phyloP scores from a whole-genome alignment of 768 basidiomycete genomes.

The Lactifluus echinatus region DNA sequence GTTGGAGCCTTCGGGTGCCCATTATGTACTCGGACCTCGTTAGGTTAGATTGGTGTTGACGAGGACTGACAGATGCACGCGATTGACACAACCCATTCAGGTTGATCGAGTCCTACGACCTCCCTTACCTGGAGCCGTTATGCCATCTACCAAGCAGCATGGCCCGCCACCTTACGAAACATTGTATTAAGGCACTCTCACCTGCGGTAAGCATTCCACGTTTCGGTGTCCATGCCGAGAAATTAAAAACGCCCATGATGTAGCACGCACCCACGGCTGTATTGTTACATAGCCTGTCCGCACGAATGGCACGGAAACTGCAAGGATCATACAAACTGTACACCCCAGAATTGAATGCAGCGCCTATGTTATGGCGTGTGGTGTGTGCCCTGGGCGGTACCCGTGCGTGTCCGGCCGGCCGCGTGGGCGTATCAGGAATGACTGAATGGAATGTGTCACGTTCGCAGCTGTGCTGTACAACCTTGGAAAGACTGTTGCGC shows the following conservation, averaged over 20 bases:
- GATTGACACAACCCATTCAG: conserved; percentile 32
- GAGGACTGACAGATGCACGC: not conserved
- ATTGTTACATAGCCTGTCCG: conserved; percentile 49
- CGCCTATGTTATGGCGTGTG: conserved; percentile 71
- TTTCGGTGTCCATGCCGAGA: not conserved
- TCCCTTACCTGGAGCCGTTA: conserved; percentile 75
- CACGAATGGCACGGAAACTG: conserved; percentile 53
- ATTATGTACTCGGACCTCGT: conserved; percentile 68
- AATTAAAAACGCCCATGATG: not conserved
- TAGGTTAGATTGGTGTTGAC: conserved; percentile 36
- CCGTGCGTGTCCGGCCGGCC: conserved; percentile 48
- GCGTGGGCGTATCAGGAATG: conserved; percentile 16
- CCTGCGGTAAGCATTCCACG: conserved; percentile 47
- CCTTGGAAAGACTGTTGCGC: conserved; percentile 51
- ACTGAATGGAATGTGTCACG: conserved; percentile 13
- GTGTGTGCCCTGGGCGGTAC: conserved; percentile 59
- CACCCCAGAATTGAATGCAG: conserved; percentile 68
- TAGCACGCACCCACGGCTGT: conserved; percentile 53
- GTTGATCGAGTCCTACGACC: conserved; percentile 59
- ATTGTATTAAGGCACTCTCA: conserved; percentile 55
- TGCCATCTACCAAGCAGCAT: conserved; percentile 53
- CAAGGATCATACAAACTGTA: conserved; percentile 45
- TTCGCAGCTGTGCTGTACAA: conserved; percentile 53
- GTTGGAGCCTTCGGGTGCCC: conserved; percentile 75
- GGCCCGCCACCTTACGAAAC: conserved; percentile 63